Evolutionary conservation across 1,284 basidiomycete species (phyloP), one percentile per base, ranked within the genome.

Genomic region (Rhizopogon parksii): DNA sequence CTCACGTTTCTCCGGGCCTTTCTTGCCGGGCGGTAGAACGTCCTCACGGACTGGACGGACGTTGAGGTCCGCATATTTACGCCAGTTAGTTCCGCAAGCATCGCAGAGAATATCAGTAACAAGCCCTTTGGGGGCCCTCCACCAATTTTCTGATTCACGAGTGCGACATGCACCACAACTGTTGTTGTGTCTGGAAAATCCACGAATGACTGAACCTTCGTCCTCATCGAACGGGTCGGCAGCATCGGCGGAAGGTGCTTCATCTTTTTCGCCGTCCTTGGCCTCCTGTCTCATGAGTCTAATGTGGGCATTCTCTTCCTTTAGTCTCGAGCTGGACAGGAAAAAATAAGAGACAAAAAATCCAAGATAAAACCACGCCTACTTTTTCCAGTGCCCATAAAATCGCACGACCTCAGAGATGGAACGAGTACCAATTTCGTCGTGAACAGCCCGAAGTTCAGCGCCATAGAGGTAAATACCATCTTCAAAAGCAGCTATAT

Each of bases 331-430:
- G 58, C 85, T 88, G 59, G 17, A 12, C 36, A 47, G 42, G 47
- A 5, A 47, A 35, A 9, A 36, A 38, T 58, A 39, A 65, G 48
- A 61, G 51, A 54, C 47, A 47, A 42, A 32, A 17, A 52, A 50
- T 46, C 11, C 43, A 36, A 51, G 21, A n/a, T n/a, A 40, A 35
- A 47, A 43, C 34, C n/a, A 50, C 38, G 63, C 71, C 35, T 59
- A 88, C 87, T 80, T 88, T 74, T 93, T 93, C 91, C 91, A 93
- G 49, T 79, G 80, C 6, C 84, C 87, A 60, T 91, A 92, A 68
- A 83, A 90, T 12, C 90, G 80, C 25, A 94, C 88, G 12, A 91
- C 81, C 60, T 93, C 90, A 14, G 78, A 73, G 58, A 88, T 79
- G 1, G 82, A 75, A 47, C 89, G 75, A 4, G 82, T 79, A 5